Evolutionary conservation across 2,329 filamentous ascomycete species (phyloP), one percentile per base, ranked within the genome.

Genomic region (Remersonia thermophila): DNA sequence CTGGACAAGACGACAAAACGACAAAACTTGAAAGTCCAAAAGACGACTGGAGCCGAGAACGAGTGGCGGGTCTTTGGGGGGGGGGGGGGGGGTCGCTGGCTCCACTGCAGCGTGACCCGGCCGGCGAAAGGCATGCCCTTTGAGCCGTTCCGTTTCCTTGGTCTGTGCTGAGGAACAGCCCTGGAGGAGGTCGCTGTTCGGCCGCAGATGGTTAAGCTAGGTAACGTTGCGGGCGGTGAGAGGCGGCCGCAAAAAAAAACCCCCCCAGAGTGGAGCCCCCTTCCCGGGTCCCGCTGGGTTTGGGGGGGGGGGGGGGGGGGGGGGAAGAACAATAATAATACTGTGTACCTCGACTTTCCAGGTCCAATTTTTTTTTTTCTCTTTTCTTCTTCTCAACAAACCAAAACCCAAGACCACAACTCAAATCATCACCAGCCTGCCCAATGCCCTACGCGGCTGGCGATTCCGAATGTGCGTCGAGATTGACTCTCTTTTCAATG

Each of bases 381-480:
- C 37, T 42, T 37, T 43, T 41, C 40, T 38, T 41, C 40, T 38
- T 45, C 42, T 42, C 34, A 27, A 45, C 27, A 47, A n/a, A n/a
- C n/a, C n/a, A n/a, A 44, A 33, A 40, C 42, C 41, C 35, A 47
- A 48, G 51, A 55, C 55, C 55, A 55, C 53, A 53, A 51, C 47
- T 48, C 39, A 49, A 53, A 51, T 49, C 48, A 50, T 53, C 56
- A 60, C 52, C 61, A 62, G 60, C 53, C 41, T 49, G 48, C 48
- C 51, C 37, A 47, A 38, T 30, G 37, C 44, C 46, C 53, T 47
- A 59, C 56, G 60, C 57, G 57, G 56, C 66, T 69, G 69, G 43
- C 62, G 63, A 65, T 57, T 59, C 59, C 61, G 65, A 65, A 66
- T 46, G 59, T 65, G 67, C 62, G 71, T 73, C 71, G 54, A 76